phyloP scores from a whole-genome alignment of 2,329 filamentous ascomycete species.

The Ophiostoma perfectum region DNA sequence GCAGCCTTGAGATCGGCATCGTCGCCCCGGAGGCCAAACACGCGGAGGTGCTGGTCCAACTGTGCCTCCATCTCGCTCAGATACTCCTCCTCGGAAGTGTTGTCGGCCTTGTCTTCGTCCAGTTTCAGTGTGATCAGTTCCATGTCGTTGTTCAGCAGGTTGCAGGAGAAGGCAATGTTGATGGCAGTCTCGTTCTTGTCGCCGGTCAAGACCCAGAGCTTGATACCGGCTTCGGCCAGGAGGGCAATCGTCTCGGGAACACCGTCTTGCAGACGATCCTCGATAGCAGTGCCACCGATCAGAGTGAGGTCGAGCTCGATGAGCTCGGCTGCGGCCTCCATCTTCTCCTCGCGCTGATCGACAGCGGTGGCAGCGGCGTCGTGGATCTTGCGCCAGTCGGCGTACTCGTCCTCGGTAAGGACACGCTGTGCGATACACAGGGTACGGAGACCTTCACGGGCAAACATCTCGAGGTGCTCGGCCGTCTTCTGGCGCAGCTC shows the following conservation, averaged over 20 bases:
- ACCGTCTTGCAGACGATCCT: conserved; percentile 92
- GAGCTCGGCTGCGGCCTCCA: conserved; percentile 80
- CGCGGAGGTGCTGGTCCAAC: conserved; percentile 65
- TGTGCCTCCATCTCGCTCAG: conserved; percentile 59
- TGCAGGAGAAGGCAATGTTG: conserved; percentile 99
- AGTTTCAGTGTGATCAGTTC: conserved; percentile 87
- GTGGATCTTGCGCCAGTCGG: conserved; percentile 77
- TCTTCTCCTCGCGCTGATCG: conserved; percentile 81
- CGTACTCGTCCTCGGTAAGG: conserved; percentile 76
- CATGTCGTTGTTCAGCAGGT: conserved; percentile 95
- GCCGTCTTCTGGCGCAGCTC: conserved; percentile 79
- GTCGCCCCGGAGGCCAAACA: conserved; percentile 74
- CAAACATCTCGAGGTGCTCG: conserved; percentile 95
- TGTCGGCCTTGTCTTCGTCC: conserved; percentile 61
- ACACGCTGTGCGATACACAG: conserved; percentile 86
- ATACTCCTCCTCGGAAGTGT: conserved; percentile 44
- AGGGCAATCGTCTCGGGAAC: conserved; percentile 93
- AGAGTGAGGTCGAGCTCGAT: conserved; percentile 88
- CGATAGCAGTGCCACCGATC: conserved; percentile 90
- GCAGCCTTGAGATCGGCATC: conserved; percentile 79
- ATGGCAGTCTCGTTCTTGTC: conserved; percentile 99
- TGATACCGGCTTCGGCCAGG: conserved; percentile 89
- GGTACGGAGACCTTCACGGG: conserved; percentile 87
- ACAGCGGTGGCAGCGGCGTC: conserved; percentile 81
- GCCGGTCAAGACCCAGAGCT: conserved; percentile 95